These are phyloP conservation scores for Takashimella tepidaria DNA, from an alignment of 1,284 basidiomycete species.

Conservation along the genomic window DNA sequence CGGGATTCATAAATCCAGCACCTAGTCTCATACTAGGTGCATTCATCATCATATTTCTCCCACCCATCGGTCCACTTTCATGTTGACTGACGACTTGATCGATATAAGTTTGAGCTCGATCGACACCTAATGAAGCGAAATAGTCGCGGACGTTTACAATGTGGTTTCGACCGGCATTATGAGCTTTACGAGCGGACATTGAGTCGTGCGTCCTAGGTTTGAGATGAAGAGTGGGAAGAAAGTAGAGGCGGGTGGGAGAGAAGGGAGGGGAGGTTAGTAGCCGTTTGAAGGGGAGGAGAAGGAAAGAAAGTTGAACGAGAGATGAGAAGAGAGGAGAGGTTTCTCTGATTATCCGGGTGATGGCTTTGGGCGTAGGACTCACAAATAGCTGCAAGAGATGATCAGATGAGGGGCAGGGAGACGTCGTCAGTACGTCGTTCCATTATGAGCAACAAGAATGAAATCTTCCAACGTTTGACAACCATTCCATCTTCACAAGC, in stretches of 20 bases:
- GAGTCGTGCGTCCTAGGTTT: slow-evolving; percentile 35
- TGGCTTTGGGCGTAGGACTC: too few species aligned
- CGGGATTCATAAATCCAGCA: slow-evolving; percentile 41
- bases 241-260: not conserved
- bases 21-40: slow-evolving; percentile 60
- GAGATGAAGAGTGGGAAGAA: not conserved
- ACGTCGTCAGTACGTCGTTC: too few species aligned
- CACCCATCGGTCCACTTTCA: slow-evolving; percentile 53
- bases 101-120: slow-evolving; percentile 92
- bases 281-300: not conserved
- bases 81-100: slow-evolving; percentile 92
- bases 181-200: slow-evolving; percentile 78
- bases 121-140: slow-evolving; percentile 90
- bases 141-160: slow-evolving; percentile 94
- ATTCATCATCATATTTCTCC: slow-evolving; percentile 50
- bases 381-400: slow-evolving; percentile 60
- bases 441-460: too few species aligned
- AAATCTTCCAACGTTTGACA: too few species aligned
- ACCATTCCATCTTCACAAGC: too few species aligned
- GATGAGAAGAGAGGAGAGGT: slow-evolving; percentile 5
- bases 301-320: not conserved
- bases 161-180: slow-evolving; percentile 95
- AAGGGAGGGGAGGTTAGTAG: not conserved
- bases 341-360: too few species aligned
- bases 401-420: not conserved